Conservation (phyloP, 352 stramenopile genomes). For the Thraustochytrium sp. region DNA sequence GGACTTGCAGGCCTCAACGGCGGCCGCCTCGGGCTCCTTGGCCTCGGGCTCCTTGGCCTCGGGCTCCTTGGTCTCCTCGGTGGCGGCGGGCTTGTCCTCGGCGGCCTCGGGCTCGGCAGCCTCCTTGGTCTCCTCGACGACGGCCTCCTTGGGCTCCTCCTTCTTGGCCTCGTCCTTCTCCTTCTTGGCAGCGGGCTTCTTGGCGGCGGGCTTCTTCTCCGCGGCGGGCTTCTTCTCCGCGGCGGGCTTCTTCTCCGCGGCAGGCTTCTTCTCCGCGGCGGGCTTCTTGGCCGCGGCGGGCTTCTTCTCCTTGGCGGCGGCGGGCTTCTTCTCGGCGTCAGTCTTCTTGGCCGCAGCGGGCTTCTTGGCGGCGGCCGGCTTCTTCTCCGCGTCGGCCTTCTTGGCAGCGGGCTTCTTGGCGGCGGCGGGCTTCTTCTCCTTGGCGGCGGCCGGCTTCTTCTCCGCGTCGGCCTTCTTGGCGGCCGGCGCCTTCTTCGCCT, state of each 20-base stretch:
- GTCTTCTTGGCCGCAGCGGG: background rate
- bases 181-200: background rate
- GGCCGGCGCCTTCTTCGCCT: background rate
- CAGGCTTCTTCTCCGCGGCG: background rate
- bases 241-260: no score
- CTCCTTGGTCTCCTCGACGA: background rate
- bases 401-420: background rate
- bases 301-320: background rate
- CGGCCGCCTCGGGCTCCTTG: no score
- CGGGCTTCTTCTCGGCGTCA: background rate
- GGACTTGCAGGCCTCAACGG: conserved; percentile 27
- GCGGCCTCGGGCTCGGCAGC: background rate
- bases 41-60: background rate
- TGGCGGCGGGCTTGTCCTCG: background rate
- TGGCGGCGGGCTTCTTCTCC: background rate
- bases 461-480: background rate
- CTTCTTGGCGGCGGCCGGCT: background rate
- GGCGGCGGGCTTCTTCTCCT: background rate
- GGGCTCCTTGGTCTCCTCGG: background rate
- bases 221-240: background rate
- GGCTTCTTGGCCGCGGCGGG: conserved; percentile 1
- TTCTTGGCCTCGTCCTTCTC: background rate
- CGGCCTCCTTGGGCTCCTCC: background rate
- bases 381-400: background rate
- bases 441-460: background rate